Percentiles rank a stretch among this genome's conserved stretches.
These are phyloP conservation scores for Diplodia sapinea DNA, from an alignment of 2,329 filamentous ascomycete species.

Conservation along the genomic window DNA sequence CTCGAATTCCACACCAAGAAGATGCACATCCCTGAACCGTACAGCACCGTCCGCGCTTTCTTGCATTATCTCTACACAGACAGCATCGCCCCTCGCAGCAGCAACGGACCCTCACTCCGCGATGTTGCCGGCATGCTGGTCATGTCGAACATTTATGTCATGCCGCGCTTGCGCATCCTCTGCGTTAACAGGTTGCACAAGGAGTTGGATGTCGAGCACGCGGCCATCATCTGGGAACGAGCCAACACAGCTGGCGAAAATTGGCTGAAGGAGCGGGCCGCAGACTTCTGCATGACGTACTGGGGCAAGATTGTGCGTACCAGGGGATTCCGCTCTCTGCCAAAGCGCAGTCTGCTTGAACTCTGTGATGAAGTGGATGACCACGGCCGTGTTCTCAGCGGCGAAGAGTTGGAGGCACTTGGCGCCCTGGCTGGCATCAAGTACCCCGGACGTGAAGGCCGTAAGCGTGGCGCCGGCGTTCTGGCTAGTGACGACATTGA, in stretches of 20 bases:
- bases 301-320: conserved; percentile 95
- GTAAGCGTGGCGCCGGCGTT: conserved; percentile 52
- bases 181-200: conserved; percentile 89
- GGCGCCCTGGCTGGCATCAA: conserved; percentile 59
- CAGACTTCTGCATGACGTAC: conserved; percentile 86
- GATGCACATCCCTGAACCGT: conserved; percentile 97
- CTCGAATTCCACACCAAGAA: conserved; percentile 94
- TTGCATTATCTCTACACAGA: conserved; percentile 97
- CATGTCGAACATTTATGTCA: conserved; percentile 98
- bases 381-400: conserved; percentile 88
- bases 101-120: conserved; percentile 65
- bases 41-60: conserved; percentile 91
- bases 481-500: conserved; percentile 51
- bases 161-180: conserved; percentile 86
- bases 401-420: conserved; percentile 76
- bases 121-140: conserved; percentile 94
- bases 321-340: conserved; percentile 80
- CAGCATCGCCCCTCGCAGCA: conserved; percentile 65
- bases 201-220: conserved; percentile 92
- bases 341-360: conserved; percentile 80
- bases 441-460: conserved; percentile 42
- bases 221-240: conserved; percentile 95
- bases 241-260: conserved; percentile 89
- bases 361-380: conserved; percentile 91
- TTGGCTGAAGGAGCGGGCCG: conserved; percentile 88